A percentile compares a stretch with the other conserved stretches of the same genome.
Evolutionary conservation across 352 stramenopile genomes (phyloP).

Genomic region (Salisapilia sapeloensis): DNA sequence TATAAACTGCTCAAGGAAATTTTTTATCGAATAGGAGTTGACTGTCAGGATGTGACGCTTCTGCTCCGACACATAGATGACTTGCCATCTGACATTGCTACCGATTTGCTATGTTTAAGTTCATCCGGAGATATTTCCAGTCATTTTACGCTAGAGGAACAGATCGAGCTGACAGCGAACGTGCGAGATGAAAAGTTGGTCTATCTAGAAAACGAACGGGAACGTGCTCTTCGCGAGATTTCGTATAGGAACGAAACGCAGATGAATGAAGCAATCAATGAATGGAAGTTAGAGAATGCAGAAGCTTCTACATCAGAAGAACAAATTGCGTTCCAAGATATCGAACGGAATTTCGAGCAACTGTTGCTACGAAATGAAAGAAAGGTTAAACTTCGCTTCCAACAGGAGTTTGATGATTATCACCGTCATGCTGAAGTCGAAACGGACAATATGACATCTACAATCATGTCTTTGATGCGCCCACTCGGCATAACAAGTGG

Average conservation of each 20-base stretch:
- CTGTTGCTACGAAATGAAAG: constrained; percentile 6
- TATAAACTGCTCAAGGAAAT: constrained; percentile 17
- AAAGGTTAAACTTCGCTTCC: constrained; percentile 25
- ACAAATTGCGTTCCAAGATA: no score
- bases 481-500: constrained; percentile 47
- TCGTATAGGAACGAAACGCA: neutral
- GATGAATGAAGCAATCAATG: neutral
- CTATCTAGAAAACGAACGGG: constrained; percentile 19
- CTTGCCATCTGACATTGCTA: constrained; percentile 14
- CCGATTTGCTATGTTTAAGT: constrained; percentile 29
- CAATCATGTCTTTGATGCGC: constrained; percentile 59
- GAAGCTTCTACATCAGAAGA: no score
- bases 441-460: constrained; percentile 47
- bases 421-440: constrained; percentile 38
- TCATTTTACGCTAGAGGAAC: constrained; percentile 36
- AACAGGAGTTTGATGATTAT: constrained; percentile 49
- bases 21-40: constrained; percentile 32
- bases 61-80: constrained; percentile 26
- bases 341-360: constrained; percentile 19
- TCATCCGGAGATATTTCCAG: constrained; percentile 38
- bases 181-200: constrained; percentile 49
- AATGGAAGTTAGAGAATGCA: neutral
- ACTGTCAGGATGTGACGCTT: constrained; percentile 33
- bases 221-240: neutral
- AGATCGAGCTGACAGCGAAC: constrained; percentile 33